A percentile compares a stretch with the other conserved stretches of the same genome.
Conservation (phyloP, 2,329 filamentous ascomycete species). For the Fusarium sp. region DNA sequence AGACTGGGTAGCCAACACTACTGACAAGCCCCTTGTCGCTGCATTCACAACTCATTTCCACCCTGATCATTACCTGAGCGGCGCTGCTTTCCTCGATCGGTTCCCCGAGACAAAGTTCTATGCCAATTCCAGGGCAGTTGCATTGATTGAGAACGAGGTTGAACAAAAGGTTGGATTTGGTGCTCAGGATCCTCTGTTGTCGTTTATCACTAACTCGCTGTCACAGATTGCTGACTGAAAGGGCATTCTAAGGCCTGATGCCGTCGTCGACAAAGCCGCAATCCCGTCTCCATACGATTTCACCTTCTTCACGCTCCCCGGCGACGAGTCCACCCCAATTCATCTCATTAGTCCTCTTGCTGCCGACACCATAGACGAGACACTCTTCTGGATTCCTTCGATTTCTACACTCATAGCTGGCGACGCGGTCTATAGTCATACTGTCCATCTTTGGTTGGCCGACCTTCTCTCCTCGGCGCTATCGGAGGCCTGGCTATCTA, state of each 20-base stretch:
- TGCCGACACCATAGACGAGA: slow-evolving; percentile 26
- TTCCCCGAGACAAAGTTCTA: slow-evolving; percentile 23
- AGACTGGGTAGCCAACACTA: slow-evolving; percentile 17
- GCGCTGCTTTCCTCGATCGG: slow-evolving; percentile 6
- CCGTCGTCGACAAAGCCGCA: background rate
- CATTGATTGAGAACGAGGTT: slow-evolving; percentile 17
- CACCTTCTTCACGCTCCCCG: slow-evolving; percentile 25
- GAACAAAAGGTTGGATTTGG: slow-evolving; percentile 24
- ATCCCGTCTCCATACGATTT: slow-evolving; percentile 20
- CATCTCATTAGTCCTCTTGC: slow-evolving; percentile 20
- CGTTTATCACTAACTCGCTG: background rate
- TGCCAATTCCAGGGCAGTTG: slow-evolving; percentile 10
- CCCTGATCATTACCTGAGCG: slow-evolving; percentile 25
- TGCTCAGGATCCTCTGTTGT: too few species aligned
- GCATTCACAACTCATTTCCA: slow-evolving; percentile 26
- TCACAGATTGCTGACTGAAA: slow-evolving; percentile 6
- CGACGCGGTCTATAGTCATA: slow-evolving; percentile 19
- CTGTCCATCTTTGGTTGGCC: slow-evolving; percentile 22
- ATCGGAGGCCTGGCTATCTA: slow-evolving; percentile 11
- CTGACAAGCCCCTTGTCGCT: slow-evolving; percentile 25
- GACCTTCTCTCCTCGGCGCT: slow-evolving; percentile 14
- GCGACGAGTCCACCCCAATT: slow-evolving; percentile 14
- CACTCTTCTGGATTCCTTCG: slow-evolving; percentile 28
- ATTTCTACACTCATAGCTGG: slow-evolving; percentile 24
- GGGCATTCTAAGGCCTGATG: slow-evolving; percentile 1